Conservation (phyloP, 2,329 filamentous ascomycete species). For the Microcera coccophila region DNA sequence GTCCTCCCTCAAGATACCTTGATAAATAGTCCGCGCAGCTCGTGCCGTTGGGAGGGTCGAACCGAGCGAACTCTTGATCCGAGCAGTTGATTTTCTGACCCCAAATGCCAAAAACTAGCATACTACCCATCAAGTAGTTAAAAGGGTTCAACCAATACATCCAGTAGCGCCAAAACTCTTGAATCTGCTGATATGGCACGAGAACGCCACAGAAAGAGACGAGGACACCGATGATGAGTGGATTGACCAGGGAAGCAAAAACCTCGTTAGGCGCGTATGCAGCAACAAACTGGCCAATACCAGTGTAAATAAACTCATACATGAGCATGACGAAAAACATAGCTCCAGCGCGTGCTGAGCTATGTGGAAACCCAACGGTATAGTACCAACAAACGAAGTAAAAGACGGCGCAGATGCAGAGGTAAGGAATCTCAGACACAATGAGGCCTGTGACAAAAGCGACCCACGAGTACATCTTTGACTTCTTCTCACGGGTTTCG, state of each 20-base stretch:
- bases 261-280: constrained; percentile 60
- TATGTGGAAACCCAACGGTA: constrained; percentile 47
- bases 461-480: constrained; percentile 58
- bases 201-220: constrained; percentile 72
- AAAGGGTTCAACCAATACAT: constrained; percentile 60
- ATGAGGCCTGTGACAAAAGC: constrained; percentile 54
- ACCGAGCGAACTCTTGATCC: constrained; percentile 46
- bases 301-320: constrained; percentile 59
- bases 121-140: constrained; percentile 56
- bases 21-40: constrained; percentile 58
- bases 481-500: constrained; percentile 57
- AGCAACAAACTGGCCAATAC: constrained; percentile 60
- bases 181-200: constrained; percentile 61
- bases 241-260: constrained; percentile 56
- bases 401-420: constrained; percentile 41
- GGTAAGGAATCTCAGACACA: constrained; percentile 45
- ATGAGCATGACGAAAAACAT: constrained; percentile 53
- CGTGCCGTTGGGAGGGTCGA: constrained; percentile 47
- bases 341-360: constrained; percentile 45
- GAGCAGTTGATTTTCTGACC: constrained; percentile 44
- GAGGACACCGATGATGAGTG: constrained; percentile 53
- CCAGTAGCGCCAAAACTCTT: constrained; percentile 65
- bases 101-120: constrained; percentile 52
- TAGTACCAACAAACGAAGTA: constrained; percentile 58
- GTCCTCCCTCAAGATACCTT: constrained; percentile 43